Evolutionary conservation across 208 protist genomes (phyloP).

Genomic region (Trypanosoma rangeli): DNA sequence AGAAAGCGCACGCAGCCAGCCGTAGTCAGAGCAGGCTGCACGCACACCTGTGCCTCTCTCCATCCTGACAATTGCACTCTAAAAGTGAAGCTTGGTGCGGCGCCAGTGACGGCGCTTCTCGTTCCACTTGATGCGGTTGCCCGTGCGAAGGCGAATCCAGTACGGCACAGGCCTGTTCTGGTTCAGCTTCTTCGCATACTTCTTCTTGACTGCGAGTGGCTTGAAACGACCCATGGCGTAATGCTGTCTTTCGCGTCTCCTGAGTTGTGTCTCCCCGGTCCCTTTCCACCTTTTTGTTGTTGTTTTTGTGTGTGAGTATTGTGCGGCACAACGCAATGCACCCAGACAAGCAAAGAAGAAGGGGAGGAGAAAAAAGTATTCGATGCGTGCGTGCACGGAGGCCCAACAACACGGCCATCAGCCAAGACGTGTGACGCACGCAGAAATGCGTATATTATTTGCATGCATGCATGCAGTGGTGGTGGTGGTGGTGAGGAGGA

Average conservation of each 20-base stretch:
- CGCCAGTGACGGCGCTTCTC: slow-evolving; percentile 96
- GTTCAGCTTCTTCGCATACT: slow-evolving; percentile 94
- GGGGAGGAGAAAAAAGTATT: slow-evolving; percentile 13
- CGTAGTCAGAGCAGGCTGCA: neutral
- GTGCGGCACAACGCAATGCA: neutral
- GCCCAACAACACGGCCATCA: neutral
- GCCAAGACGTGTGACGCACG: neutral
- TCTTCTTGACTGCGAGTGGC: slow-evolving; percentile 92
- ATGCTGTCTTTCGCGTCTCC: neutral
- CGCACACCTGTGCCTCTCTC: neutral
- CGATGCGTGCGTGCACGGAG: neutral
- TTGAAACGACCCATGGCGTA: slow-evolving; percentile 88
- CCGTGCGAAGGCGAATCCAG: slow-evolving; percentile 92
- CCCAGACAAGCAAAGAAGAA: neutral
- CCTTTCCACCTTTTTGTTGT: slow-evolving; percentile 1
- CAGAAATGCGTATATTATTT: neutral
- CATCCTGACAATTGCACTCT: slow-evolving; percentile 23
- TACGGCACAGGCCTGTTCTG: slow-evolving; percentile 94
- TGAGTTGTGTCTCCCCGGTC: neutral
- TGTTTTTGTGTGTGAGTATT: neutral
- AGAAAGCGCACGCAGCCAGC: neutral
- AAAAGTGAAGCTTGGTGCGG: slow-evolving; percentile 94
- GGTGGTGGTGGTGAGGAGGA: neutral
- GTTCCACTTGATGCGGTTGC: slow-evolving; percentile 94
- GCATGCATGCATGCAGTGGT: neutral